phyloP scores from a whole-genome alignment of 768 basidiomycete species.

The Trametes coccinea region DNA sequence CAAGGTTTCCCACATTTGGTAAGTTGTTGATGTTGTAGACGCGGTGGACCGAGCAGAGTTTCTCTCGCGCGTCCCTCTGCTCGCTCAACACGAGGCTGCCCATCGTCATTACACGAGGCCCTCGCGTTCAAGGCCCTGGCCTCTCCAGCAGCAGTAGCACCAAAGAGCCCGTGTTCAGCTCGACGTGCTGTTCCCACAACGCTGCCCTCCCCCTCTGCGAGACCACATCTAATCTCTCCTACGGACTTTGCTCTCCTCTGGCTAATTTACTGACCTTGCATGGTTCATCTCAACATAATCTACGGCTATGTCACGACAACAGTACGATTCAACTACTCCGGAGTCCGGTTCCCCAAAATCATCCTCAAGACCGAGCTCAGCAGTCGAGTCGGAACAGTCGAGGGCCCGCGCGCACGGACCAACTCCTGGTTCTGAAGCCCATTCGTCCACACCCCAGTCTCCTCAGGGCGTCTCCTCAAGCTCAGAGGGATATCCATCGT shows the following conservation, averaged over 20 bases:
- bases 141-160: constrained; percentile 23
- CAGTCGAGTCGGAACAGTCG: constrained; percentile 14
- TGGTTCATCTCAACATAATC: constrained; percentile 26
- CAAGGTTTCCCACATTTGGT: constrained; percentile 21
- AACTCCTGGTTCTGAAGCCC: constrained; percentile 19
- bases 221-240: constrained; percentile 30
- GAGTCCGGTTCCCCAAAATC: constrained; percentile 30
- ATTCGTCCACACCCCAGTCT: constrained; percentile 28
- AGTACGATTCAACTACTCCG: constrained; percentile 28
- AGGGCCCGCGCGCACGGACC: constrained; percentile 18
- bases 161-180: constrained; percentile 29
- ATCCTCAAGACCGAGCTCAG: constrained; percentile 29
- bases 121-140: constrained; percentile 31
- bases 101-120: constrained; percentile 33
- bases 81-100: constrained; percentile 32
- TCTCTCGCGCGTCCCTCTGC: constrained; percentile 25
- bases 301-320: constrained; percentile 33
- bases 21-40: constrained; percentile 27
- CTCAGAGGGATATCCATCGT: constrained; percentile 78
- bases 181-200: constrained; percentile 27
- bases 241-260: constrained; percentile 20
- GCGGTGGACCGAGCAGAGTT: constrained; percentile 12
- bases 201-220: constrained; percentile 22
- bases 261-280: constrained; percentile 29
- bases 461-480: constrained; percentile 31